phyloP scores from a whole-genome alignment of 768 basidiomycete genomes.

The Lactifluus volemus region DNA sequence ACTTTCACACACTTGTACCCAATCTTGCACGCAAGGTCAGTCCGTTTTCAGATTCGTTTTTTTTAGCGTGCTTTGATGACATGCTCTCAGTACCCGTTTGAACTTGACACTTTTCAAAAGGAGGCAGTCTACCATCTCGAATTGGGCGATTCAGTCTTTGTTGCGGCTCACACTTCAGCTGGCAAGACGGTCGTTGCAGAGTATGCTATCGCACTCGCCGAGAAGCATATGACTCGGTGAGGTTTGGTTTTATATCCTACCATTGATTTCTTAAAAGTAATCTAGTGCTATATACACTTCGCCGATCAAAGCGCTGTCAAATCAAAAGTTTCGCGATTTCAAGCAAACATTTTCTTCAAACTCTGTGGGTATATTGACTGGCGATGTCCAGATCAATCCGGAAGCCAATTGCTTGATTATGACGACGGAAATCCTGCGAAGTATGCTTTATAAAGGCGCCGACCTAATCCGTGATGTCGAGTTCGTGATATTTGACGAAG shows the following conservation, averaged over 20 bases:
- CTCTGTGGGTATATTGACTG: slow-evolving; percentile 92
- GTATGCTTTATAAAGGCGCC: slow-evolving; percentile 98
- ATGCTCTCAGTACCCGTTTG: slow-evolving; percentile 82
- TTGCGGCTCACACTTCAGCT: slow-evolving; percentile 99
- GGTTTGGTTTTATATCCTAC: slow-evolving; percentile 10
- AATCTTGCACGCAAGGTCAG: slow-evolving; percentile 89
- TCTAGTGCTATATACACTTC: slow-evolving; percentile 94
- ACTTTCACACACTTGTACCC: slow-evolving; percentile 89
- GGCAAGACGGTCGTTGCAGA: slow-evolving; percentile 99
- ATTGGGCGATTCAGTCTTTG: slow-evolving; percentile 95
- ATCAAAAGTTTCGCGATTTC: slow-evolving; percentile 98
- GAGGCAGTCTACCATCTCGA: slow-evolving; percentile 98
- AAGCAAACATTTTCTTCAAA: slow-evolving; percentile 89
- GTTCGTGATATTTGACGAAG: slow-evolving; percentile 99
- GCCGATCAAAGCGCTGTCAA: slow-evolving; percentile 96
- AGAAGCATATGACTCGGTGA: slow-evolving; percentile 98
- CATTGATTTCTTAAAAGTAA: background rate
- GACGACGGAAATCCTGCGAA: slow-evolving; percentile 95
- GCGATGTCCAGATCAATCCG: slow-evolving; percentile 98
- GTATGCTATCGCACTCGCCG: slow-evolving; percentile 94
- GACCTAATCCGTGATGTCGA: slow-evolving; percentile 98
- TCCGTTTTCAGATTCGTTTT: background rate
- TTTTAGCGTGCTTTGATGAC: background rate
- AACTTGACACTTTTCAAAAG: slow-evolving; percentile 97
- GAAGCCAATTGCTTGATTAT: slow-evolving; percentile 96